Base-by-base conservation (phyloP, 371 early-diverging fungal species). In the Apophysomyces elegans region DNA sequence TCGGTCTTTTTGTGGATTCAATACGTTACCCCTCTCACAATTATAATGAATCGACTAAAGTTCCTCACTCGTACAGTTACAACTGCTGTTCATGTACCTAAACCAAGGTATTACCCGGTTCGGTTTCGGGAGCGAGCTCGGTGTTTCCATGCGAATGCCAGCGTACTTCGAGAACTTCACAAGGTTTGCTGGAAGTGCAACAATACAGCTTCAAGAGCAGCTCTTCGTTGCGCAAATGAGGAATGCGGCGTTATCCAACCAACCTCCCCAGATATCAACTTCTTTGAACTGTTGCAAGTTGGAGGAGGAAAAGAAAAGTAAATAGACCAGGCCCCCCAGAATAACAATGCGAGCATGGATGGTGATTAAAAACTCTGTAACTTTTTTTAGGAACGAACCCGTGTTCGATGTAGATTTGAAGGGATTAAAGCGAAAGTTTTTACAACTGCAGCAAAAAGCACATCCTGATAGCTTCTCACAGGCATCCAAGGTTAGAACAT, bases 391-490 rank as follows among this genome's bases (percentile, higher is more conserved):
- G 54, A 35, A 47, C 43, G 16, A 43, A 35, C 61, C 61, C 5
- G 72, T 72, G 1, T 96, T 89, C 72, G 88, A 91, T 65, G 75
- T 96, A 18, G 91, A 94, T 71, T 56, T 82, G 37, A 83, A 76
- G 45, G 75, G 75, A 6, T 68, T 96, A 65, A 81, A 89, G 39
- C 78, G 69, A 59, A 79, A 81, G 39, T 96, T 94, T 71, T 74
- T 95, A 36, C 74, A 62, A 46, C 74, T 94, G 56, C 96, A 96
- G 73, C 93, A 92, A 80, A 79, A 75, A 7, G 91, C 93, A 8
- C 96, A 96, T 76, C 96, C 96, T 7, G 96, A 96, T 73, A 89
- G 90, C 38, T 92, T 84, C 63, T 85, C 92, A 6, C 86, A 86
- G 43, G 86, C 84, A 74, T 81, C 82, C 46, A 81, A 85, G 71